Conservation (phyloP, 768 basidiomycete species). For the Leccinum subtestaceum region DNA sequence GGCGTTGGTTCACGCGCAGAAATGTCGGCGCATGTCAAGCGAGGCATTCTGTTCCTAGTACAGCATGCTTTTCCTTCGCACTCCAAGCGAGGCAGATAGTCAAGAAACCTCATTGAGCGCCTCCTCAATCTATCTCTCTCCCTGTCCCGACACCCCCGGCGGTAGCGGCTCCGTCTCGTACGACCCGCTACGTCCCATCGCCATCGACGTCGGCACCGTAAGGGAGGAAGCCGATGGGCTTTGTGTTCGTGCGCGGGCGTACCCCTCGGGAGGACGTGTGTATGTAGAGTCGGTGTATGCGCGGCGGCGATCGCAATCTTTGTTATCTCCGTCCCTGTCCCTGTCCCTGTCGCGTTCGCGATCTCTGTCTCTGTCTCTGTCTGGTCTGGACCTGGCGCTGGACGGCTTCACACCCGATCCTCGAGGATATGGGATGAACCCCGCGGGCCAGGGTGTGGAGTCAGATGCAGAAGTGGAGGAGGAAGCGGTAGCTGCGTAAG, state of each 20-base stretch:
- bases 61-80: too few relatives aligned
- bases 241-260: conserved; percentile 13
- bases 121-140: too few relatives aligned
- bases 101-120: too few relatives aligned
- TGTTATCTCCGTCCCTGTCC: neutral
- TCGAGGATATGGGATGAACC: conserved; percentile 17
- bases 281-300: neutral
- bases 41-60: too few relatives aligned
- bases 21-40: conserved; percentile 71
- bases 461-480: neutral
- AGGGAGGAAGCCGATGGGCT: conserved; percentile 9
- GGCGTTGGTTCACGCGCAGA: conserved; percentile 80
- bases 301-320: conserved; percentile 4
- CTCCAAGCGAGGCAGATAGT: too few relatives aligned
- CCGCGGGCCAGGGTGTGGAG: conserved; percentile 11
- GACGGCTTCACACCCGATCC: neutral
- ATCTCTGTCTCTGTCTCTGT: neutral
- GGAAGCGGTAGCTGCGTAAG: neutral
- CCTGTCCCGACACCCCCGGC: conserved; percentile 11
- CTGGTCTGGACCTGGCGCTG: neutral
- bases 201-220: neutral
- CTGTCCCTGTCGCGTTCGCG: too few relatives aligned
- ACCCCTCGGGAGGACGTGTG: neutral
- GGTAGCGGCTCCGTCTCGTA: conserved; percentile 30
- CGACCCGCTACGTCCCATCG: neutral